Evolutionary conservation across 2,329 filamentous ascomycete species (phyloP), one percentile per base, ranked within the genome.

Genomic region (Pseudogymnoascus sp.): DNA sequence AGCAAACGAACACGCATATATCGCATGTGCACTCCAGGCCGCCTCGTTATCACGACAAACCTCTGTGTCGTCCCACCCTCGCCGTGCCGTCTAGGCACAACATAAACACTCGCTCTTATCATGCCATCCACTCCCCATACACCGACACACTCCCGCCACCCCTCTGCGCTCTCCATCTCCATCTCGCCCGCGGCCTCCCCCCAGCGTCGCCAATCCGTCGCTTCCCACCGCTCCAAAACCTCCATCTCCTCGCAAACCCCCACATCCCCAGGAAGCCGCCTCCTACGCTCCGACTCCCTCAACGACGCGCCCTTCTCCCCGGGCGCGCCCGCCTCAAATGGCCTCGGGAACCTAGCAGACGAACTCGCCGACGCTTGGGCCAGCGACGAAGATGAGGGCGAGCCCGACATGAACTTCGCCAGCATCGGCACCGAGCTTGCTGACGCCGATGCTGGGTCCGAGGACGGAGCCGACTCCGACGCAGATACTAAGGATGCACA

Each of bases 321-420:
- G 38, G 74, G 74, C 53, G 77, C 76, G 60, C 61, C 66, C 6
- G 74, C 72, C 61, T 77, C 76, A 56, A 84, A 84, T 65, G 87
- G 87, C 7, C 78, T 91, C 66, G 90, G 90, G 33, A 93, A 91
- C 69, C 75, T 95, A 59, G 90, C 90, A 1, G 90, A 93, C 74
- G 90, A 95, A 74, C 78, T 95, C 59, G 90, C 88, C 1, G 89
- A 89, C 70, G 86, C 87, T 3, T 85, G 89, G 73, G 85, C 83
- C 47, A 86, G 85, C 35, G 87, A 85, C 7, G 84, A 83, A 63
- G 86, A 84, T 42, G 85, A 86, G 40, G 80, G 78, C n/a, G 78
- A 80, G 31, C 75, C 76, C 5, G 76, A 75, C 62, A 76, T 78
- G 71, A 75, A 72, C 66, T 72, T 78, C 33, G 53, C 53, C 33